phyloP scores from a whole-genome alignment of 2,329 filamentous ascomycete species.

The Trichoderma sp. region DNA sequence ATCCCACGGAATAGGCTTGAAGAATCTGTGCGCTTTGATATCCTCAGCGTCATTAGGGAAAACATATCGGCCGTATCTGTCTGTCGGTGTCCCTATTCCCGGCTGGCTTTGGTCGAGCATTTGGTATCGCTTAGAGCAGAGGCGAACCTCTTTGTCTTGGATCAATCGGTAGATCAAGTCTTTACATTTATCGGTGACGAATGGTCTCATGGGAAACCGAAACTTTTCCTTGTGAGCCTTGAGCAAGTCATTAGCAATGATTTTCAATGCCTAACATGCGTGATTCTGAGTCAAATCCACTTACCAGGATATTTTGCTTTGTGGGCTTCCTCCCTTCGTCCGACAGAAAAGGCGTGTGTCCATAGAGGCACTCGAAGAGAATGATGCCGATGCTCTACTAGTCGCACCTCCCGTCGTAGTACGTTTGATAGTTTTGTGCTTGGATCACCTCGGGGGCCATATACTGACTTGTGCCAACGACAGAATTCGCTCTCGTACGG shows the following conservation, averaged over 20 bases:
- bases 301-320: conserved; percentile 80
- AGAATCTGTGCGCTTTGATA: conserved; percentile 88
- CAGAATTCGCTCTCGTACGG: conserved; percentile 75
- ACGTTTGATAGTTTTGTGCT: conserved; percentile 55
- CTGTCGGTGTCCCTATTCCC: conserved; percentile 32
- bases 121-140: conserved; percentile 77
- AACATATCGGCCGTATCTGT: conserved; percentile 62
- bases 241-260: conserved; percentile 25
- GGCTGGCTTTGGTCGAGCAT: conserved; percentile 58
- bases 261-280: too few relatives aligned
- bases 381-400: conserved; percentile 98
- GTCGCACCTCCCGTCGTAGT: conserved; percentile 91
- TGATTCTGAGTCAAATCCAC: conserved; percentile 36
- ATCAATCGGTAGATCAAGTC: conserved; percentile 76
- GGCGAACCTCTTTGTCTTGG: conserved; percentile 71
- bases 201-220: conserved; percentile 67
- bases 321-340: conserved; percentile 78
- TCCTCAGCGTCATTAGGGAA: conserved; percentile 84
- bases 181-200: conserved; percentile 71
- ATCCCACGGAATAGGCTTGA: conserved; percentile 78
- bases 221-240: conserved; percentile 73
- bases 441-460: conserved; percentile 95
- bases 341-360: conserved; percentile 84
- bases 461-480: conserved; percentile 95
- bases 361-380: conserved; percentile 91